Conservation (phyloP, 1,139 yeast species). For the Kodamaea derodonti region DNA sequence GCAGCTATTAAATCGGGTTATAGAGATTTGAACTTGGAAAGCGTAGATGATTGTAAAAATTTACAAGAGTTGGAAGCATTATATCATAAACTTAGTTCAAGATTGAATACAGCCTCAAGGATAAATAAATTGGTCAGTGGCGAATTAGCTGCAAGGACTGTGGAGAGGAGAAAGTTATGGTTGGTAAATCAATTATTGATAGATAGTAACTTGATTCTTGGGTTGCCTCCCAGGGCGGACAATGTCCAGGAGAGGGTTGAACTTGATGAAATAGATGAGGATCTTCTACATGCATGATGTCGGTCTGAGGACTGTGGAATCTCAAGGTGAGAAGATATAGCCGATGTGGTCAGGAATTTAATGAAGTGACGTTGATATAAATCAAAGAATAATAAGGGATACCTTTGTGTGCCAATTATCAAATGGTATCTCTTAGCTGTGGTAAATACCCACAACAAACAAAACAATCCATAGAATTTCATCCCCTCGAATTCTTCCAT, state of each 20-base stretch:
- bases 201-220: constrained; percentile 44
- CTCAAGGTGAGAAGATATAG: no score
- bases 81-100: constrained; percentile 17
- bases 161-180: constrained; percentile 47
- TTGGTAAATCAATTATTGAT: constrained; percentile 54
- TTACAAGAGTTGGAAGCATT: constrained; percentile 17
- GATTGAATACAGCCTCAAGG: constrained; percentile 43
- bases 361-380: no score
- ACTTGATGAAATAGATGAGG: constrained; percentile 30
- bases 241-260: constrained; percentile 19
- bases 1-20: constrained; percentile 3
- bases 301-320: no score
- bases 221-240: constrained; percentile 28
- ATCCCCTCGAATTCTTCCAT: no score
- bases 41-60: constrained; percentile 16
- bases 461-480: no score
- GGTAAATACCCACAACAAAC: no score
- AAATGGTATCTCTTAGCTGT: no score
- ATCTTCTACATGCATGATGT: no score
- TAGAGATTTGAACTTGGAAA: constrained; percentile 4
- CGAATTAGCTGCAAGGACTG: constrained; percentile 35
- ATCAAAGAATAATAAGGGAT: no score
- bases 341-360: no score
- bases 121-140: constrained; percentile 43
- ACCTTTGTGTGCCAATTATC: no score